Percentiles rank a stretch among this genome's conserved stretches.
These are phyloP conservation scores for Calonectria ilicicola DNA, from an alignment of 2,329 filamentous ascomycete species.

Conservation along the genomic window DNA sequence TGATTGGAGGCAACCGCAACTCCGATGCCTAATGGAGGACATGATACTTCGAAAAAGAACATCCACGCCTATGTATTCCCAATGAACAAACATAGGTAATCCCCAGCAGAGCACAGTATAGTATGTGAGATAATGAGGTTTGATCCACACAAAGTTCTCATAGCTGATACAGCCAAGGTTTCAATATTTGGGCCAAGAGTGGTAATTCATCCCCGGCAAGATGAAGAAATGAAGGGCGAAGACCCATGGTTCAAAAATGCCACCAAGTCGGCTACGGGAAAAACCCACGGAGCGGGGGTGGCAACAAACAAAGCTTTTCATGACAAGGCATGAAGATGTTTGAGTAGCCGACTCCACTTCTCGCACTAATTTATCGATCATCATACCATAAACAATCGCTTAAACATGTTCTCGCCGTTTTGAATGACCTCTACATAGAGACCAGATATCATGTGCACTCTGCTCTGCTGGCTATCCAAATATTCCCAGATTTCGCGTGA, in stretches of 20 bases:
- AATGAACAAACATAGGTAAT: too few species aligned
- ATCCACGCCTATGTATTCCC: too few species aligned
- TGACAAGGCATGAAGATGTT: neutral
- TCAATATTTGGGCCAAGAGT: neutral
- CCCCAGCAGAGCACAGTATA: too few species aligned
- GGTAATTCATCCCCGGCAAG: neutral
- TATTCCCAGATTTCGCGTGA: too few species aligned
- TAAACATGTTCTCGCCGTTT: too few species aligned
- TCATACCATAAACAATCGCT: too few species aligned
- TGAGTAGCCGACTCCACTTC: neutral
- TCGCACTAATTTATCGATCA: neutral
- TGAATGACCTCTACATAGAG: too few species aligned
- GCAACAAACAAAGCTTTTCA: neutral
- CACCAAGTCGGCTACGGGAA: neutral
- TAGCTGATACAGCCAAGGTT: neutral
- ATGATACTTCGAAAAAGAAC: neutral
- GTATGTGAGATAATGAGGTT: neutral
- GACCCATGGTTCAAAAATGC: neutral
- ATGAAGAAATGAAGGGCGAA: neutral
- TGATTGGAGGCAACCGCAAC: neutral
- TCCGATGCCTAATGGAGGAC: neutral
- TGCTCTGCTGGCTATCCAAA: too few species aligned
- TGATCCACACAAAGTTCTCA: neutral
- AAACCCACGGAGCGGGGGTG: neutral
- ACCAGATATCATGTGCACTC: too few species aligned